Conservation (phyloP, 345 rosid genomes). For the Camelina hispida region DNA sequence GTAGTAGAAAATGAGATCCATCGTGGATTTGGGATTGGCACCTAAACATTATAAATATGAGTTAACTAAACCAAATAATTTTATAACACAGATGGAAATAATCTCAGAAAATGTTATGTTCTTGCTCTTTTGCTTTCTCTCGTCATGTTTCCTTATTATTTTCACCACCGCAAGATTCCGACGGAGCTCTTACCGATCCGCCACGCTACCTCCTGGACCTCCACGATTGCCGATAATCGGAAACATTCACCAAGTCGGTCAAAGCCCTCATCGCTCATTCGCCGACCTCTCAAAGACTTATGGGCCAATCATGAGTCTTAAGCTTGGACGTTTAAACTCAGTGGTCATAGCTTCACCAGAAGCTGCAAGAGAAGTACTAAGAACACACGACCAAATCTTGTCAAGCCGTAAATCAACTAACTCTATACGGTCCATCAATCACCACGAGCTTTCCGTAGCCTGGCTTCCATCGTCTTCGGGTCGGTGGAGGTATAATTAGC, state of each 20-base stretch:
- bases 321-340: conserved; percentile 30
- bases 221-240: conserved; percentile 44
- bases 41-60: too few species aligned
- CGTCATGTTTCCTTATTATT: conserved; percentile 44
- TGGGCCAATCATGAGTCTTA: conserved; percentile 51
- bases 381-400: conserved; percentile 42
- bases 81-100: neutral
- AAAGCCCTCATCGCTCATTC: conserved; percentile 40
- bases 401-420: conserved; percentile 21
- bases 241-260: conserved; percentile 47
- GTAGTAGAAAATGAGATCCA: too few species aligned
- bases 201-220: conserved; percentile 32
- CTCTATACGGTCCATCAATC: conserved; percentile 10
- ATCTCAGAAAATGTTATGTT: conserved; percentile 2
- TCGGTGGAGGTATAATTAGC: conserved; percentile 39
- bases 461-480: conserved; percentile 35
- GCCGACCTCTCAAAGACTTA: conserved; percentile 40
- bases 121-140: conserved; percentile 42
- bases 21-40: too few species aligned
- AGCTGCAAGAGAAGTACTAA: conserved; percentile 32
- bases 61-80: too few species aligned
- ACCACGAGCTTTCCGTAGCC: conserved; percentile 31
- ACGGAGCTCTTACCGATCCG: neutral
- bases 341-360: conserved; percentile 35
- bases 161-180: conserved; percentile 32